phyloP scores from a whole-genome alignment of 2,329 filamentous ascomycete genomes.

The Penicillium palitans region DNA sequence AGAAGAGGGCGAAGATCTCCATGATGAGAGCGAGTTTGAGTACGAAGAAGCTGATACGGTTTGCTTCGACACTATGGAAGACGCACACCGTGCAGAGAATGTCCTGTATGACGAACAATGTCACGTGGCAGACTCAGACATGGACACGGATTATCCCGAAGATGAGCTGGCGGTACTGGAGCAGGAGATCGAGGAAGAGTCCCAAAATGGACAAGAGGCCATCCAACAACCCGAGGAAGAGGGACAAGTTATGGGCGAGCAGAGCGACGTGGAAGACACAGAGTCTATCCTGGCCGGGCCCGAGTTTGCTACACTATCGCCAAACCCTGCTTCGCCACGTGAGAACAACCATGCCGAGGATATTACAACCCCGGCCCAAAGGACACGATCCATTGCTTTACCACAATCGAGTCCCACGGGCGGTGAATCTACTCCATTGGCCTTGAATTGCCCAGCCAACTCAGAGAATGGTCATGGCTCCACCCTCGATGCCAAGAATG shows the following conservation, averaged over 20 bases:
- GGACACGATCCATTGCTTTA: constrained; percentile 18
- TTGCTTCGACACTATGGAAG: constrained; percentile 26
- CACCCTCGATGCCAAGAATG: constrained; percentile 26
- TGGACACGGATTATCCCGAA: background rate
- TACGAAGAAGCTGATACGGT: constrained; percentile 22
- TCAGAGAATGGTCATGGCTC: constrained; percentile 17
- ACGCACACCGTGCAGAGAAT: background rate
- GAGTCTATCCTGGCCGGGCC: constrained; percentile 11
- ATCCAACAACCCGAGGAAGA: background rate
- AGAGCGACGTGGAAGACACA: constrained; percentile 21
- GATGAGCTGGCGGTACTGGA: background rate
- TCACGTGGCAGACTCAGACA: background rate
- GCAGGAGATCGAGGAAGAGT: background rate
- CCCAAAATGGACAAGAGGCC: constrained; percentile 5
- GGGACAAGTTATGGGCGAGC: constrained; percentile 9
- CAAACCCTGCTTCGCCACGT: background rate
- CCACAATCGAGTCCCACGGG: constrained; percentile 24
- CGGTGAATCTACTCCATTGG: constrained; percentile 5
- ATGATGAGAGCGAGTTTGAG: background rate
- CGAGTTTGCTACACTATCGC: background rate
- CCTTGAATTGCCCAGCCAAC: constrained; percentile 12
- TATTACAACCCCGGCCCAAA: constrained; percentile 15
- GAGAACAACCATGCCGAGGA: constrained; percentile 14
- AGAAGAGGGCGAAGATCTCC: background rate
- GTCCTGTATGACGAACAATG: background rate